Percentiles rank a stretch among this genome's conserved stretches.
Evolutionary conservation across 2,329 filamentous ascomycete genomes (phyloP).

Genomic region (Cladosporium sp.): DNA sequence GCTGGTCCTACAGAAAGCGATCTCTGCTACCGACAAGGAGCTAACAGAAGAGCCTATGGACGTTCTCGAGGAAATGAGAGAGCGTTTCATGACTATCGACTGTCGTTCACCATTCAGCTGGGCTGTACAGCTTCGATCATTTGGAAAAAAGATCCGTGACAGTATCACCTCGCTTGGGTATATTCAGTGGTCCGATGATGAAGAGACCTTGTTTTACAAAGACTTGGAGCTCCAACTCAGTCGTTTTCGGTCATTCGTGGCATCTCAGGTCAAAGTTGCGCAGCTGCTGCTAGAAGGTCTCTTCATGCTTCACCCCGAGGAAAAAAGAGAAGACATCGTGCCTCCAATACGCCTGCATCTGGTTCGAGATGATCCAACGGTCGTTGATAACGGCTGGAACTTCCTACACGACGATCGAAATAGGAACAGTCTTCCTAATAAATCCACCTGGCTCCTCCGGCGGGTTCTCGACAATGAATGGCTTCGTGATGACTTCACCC

Average conservation of each 20-base stretch:
- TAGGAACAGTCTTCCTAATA: neutral
- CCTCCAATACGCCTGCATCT: neutral
- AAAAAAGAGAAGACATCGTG: neutral
- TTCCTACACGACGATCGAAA: conserved; percentile 9
- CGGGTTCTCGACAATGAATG: neutral
- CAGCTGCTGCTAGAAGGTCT: neutral
- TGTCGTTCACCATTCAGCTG: neutral
- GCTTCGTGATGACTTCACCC: neutral
- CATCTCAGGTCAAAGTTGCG: neutral
- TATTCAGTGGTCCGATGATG: neutral
- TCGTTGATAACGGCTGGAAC: neutral
- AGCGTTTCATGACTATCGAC: conserved; percentile 4
- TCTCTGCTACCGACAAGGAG: conserved; percentile 1
- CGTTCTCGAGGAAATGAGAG: neutral
- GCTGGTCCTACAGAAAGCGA: conserved; percentile 19
- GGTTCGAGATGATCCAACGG: neutral
- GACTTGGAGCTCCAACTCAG: neutral
- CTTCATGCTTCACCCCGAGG: neutral
- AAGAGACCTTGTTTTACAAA: neutral
- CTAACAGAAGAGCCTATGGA: neutral
- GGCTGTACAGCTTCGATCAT: neutral
- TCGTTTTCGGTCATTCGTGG: neutral
- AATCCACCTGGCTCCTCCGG: neutral
- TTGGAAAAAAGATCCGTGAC: neutral
- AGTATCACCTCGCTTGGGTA: neutral